Evolutionary conservation across 176 grass and related monocot genomes (phyloP).

Genomic region (Hordeum marinum): DNA sequence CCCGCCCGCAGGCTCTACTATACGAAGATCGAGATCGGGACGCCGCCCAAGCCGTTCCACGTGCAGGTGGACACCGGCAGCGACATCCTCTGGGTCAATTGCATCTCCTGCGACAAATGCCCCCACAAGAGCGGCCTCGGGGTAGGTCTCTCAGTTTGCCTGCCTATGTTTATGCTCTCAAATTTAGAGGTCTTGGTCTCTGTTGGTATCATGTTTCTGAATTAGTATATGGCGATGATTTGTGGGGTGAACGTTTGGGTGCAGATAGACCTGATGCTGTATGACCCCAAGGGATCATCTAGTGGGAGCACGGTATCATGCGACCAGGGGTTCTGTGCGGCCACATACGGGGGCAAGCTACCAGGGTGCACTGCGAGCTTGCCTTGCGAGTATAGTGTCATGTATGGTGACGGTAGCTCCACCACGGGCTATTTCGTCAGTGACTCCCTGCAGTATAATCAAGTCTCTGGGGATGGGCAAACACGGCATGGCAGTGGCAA

Average conservation of each 20-base stretch:
- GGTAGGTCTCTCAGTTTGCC: constrained; percentile 11
- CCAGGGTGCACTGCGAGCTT: constrained; percentile 35
- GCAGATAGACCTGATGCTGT: constrained; percentile 84
- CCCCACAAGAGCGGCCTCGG: constrained; percentile 81
- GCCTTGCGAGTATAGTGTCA: constrained; percentile 76
- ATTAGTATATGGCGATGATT: not conserved
- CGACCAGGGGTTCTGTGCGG: constrained; percentile 51
- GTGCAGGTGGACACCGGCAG: constrained; percentile 96
- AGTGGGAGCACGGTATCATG: constrained; percentile 40
- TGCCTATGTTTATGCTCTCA: not conserved
- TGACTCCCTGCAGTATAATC: constrained; percentile 62
- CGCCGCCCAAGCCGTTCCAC: constrained; percentile 65
- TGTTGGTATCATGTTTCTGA: not conserved
- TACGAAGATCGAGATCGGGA: constrained; percentile 77
- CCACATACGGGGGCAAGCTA: constrained; percentile 43
- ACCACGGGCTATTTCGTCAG: constrained; percentile 64
- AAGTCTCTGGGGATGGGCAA: constrained; percentile 66
- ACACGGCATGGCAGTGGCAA: constrained; percentile 48
- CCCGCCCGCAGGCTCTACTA: constrained; percentile 64
- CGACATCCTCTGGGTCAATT: constrained; percentile 94
- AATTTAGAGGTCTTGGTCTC: not conserved
- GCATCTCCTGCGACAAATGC: constrained; percentile 63
- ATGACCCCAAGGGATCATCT: constrained; percentile 68
- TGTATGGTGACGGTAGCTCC: constrained; percentile 88
- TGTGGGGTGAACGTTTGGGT: not conserved